These are phyloP conservation scores for Trametes hirsuta DNA, from an alignment of 1,284 basidiomycete species.

Conservation along the genomic window DNA sequence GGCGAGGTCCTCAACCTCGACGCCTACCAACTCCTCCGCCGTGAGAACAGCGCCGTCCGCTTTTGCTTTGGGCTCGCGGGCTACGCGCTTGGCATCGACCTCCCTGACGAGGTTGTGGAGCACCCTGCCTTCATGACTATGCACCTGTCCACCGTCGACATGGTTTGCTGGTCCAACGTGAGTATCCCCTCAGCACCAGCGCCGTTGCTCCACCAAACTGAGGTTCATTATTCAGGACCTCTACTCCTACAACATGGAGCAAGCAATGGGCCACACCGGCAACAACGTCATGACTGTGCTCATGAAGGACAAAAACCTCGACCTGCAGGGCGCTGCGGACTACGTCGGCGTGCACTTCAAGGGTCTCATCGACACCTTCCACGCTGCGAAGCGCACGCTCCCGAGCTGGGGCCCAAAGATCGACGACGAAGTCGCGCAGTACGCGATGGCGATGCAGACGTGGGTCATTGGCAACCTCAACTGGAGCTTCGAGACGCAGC, in stretches of 20 bases:
- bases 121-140: slow-evolving; percentile 55
- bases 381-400: slow-evolving; percentile 46
- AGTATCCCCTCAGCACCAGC: slow-evolving; percentile 27
- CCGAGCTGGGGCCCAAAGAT: slow-evolving; percentile 52
- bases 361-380: slow-evolving; percentile 52
- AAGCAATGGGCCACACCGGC: slow-evolving; percentile 65
- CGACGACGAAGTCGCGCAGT: slow-evolving; percentile 50
- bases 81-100: slow-evolving; percentile 60
- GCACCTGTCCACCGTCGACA: slow-evolving; percentile 64
- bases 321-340: slow-evolving; percentile 63
- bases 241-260: slow-evolving; percentile 76
- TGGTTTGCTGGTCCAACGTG: slow-evolving; percentile 73
- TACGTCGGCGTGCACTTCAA: slow-evolving; percentile 56
- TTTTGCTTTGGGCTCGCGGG: slow-evolving; percentile 68
- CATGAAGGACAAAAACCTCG: slow-evolving; percentile 54
- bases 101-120: slow-evolving; percentile 63
- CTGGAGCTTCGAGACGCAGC: slow-evolving; percentile 44
- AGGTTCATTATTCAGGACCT: slow-evolving; percentile 51
- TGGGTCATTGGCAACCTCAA: slow-evolving; percentile 43
- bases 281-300: slow-evolving; percentile 72
- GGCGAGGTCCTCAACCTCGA: slow-evolving; percentile 55
- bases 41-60: slow-evolving; percentile 68
- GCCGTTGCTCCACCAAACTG: neutral
- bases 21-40: slow-evolving; percentile 56
- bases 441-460: slow-evolving; percentile 40